Percentiles rank a stretch among this genome's conserved stretches.
Evolutionary conservation across 495 filamentous ascomycete genomes (phyloP).

Genomic region (Aspergillus steynii): DNA sequence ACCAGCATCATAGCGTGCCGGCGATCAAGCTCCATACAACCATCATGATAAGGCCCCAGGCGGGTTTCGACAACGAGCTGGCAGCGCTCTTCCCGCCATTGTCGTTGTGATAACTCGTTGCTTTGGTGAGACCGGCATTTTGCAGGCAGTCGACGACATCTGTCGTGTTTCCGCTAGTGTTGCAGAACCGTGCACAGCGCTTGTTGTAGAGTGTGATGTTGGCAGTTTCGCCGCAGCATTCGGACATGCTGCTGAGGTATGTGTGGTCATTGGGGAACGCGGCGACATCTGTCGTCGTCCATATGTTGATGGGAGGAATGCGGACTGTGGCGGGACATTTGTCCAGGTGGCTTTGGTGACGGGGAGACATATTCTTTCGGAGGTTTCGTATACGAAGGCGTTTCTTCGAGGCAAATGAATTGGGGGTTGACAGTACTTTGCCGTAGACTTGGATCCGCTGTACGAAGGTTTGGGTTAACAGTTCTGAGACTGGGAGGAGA

Average conservation of each 20-base stretch:
- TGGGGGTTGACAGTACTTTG: no score
- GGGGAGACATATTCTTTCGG: no score
- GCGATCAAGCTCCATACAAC: neutral
- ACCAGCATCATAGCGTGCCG: neutral
- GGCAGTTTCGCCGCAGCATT: slow-evolving; percentile 5
- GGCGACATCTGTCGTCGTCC: neutral
- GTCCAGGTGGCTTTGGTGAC: no score
- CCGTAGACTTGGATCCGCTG: no score
- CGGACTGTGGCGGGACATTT: neutral
- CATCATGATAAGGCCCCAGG: neutral
- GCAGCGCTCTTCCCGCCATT: neutral
- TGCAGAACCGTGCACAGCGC: slow-evolving; percentile 5
- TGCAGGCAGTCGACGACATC: slow-evolving; percentile 1
- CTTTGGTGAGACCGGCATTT: neutral
- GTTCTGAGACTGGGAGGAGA: no score
- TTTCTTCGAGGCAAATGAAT: no score
- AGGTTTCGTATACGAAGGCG: no score
- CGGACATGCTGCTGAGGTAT: neutral
- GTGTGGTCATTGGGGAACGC: slow-evolving; percentile 4
- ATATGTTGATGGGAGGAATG: neutral
- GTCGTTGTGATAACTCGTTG: neutral
- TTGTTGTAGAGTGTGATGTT: slow-evolving; percentile 3
- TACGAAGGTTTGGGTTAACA: no score
- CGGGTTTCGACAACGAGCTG: neutral
- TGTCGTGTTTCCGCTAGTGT: neutral